A percentile compares a stretch with the other conserved stretches of the same genome.
Conservation (phyloP, 2,329 filamentous ascomycete genomes). For the Sporothrix luriei region DNA sequence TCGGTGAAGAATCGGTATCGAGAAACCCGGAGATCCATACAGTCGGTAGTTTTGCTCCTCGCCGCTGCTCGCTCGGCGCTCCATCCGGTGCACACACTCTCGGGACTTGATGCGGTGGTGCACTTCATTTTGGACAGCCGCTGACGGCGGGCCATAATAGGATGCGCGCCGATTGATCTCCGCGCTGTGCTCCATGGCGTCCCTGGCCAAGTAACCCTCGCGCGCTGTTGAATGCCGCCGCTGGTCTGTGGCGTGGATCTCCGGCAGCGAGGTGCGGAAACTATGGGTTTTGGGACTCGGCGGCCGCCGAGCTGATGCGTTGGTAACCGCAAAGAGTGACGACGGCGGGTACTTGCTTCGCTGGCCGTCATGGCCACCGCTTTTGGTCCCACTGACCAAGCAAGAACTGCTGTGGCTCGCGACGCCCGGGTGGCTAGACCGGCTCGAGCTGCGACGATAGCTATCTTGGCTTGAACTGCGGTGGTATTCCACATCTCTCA, state of each 20-base stretch:
- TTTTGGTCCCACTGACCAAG: background rate
- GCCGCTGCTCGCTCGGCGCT: conserved; percentile 13
- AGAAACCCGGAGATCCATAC: background rate
- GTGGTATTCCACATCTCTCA: background rate
- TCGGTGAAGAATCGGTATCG: background rate
- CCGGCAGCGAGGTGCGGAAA: conserved; percentile 9
- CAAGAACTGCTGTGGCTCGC: background rate
- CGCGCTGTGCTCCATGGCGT: conserved; percentile 8
- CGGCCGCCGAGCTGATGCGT: background rate
- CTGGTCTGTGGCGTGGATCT: conserved; percentile 3
- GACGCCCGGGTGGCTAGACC: background rate
- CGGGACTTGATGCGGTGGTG: background rate
- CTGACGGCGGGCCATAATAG: background rate
- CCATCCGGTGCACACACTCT: background rate
- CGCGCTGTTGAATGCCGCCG: background rate
- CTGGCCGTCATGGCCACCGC: background rate
- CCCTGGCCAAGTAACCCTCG: background rate
- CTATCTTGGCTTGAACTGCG: background rate
- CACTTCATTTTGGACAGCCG: background rate
- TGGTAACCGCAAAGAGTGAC: background rate
- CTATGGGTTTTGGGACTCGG: background rate
- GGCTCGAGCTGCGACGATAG: conserved; percentile 9
- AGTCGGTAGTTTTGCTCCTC: conserved; percentile 25
- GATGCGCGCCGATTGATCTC: background rate
- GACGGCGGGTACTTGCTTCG: conserved; percentile 13